Conservation (phyloP, 2,329 filamentous ascomycete genomes). For the Ophiocordyceps unilateralis region DNA sequence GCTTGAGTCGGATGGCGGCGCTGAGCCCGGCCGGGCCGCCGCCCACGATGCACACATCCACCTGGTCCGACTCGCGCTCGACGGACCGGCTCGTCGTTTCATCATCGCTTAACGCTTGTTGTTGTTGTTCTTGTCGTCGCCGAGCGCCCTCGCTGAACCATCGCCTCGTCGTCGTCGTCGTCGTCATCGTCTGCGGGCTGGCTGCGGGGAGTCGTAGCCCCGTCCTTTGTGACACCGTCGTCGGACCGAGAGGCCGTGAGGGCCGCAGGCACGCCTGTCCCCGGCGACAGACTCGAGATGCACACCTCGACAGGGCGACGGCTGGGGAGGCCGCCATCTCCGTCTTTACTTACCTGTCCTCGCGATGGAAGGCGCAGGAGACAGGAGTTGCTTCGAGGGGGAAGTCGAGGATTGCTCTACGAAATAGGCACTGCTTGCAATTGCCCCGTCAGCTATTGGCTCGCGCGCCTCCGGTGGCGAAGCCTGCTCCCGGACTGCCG, state of each 20-base stretch:
- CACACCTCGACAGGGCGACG: conserved; percentile 19
- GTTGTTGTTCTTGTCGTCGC: no score
- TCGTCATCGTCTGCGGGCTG: conserved; percentile 5
- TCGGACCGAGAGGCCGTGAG: no score
- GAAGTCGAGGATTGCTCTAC: no score
- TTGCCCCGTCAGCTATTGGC: not conserved
- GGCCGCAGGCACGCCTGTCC: conserved; percentile 10
- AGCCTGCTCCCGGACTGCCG: not conserved
- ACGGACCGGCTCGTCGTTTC: conserved; percentile 36
- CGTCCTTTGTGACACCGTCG: no score
- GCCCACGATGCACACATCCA: conserved; percentile 93
- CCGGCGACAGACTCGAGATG: conserved; percentile 19
- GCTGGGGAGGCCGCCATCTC: conserved; percentile 7
- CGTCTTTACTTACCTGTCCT: not conserved
- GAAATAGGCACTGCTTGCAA: no score
- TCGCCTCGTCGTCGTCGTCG: conserved; percentile 5
- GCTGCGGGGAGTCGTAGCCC: conserved; percentile 1
- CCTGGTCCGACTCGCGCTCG: conserved; percentile 80
- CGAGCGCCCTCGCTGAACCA: conserved; percentile 13
- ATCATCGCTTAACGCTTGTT: conserved; percentile 7
- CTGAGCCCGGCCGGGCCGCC: conserved; percentile 88
- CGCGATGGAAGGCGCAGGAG: not conserved
- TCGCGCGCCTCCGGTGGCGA: not conserved
- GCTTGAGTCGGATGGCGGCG: conserved; percentile 87
- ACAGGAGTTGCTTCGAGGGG: not conserved